Conservation (phyloP, 108 stramenopile species). For the Fistulifera solaris region DNA sequence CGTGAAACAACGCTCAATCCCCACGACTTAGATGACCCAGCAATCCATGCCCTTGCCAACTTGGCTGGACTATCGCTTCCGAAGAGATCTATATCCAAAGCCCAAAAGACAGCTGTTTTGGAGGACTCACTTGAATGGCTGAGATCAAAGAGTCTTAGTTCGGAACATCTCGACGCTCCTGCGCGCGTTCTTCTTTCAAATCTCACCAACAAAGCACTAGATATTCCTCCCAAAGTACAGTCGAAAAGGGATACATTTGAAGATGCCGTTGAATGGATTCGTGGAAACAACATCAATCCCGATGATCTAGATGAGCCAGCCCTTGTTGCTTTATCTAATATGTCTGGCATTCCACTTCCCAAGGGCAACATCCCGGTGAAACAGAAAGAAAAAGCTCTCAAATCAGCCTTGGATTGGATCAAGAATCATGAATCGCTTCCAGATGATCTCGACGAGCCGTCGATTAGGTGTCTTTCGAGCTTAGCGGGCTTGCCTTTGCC, state of each 20-base stretch:
- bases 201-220: neutral
- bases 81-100: neutral
- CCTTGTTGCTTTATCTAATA: neutral
- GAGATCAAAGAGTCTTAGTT: neutral
- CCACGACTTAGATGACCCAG: slow-evolving; percentile 1
- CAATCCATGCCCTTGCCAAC: neutral
- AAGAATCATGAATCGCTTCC: slow-evolving; percentile 10
- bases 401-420: slow-evolving; percentile 21
- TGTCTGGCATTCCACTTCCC: slow-evolving; percentile 9
- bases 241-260: slow-evolving; percentile 10
- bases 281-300: neutral
- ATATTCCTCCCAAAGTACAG: slow-evolving; percentile 6
- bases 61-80: neutral
- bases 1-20: slow-evolving; percentile 11
- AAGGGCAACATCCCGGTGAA: neutral
- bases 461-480: neutral
- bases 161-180: neutral
- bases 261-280: slow-evolving; percentile 21
- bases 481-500: slow-evolving; percentile 5
- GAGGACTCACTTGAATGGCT: slow-evolving; percentile 8
- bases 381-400: slow-evolving; percentile 5
- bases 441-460: slow-evolving; percentile 16
- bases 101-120: neutral
- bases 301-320: neutral
- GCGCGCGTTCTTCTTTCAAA: neutral